Base-by-base conservation (phyloP, 2,329 filamentous ascomycete genomes). In the Tolypocladium tropicale region DNA sequence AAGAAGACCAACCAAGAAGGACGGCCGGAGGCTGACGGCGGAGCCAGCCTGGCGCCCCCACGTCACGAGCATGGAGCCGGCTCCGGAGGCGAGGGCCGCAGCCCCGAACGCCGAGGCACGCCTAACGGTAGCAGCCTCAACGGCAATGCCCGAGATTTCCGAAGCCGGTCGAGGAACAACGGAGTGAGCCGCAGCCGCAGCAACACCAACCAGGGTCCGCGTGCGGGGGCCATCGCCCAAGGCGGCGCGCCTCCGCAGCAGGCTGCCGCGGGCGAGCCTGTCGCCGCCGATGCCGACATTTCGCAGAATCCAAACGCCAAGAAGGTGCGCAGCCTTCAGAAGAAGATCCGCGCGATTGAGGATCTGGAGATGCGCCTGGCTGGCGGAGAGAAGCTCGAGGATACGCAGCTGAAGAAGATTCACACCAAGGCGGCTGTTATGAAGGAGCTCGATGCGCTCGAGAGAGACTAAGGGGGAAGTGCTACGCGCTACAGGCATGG, bases 381-480 rank as follows among this genome's bases (percentile, higher is more conserved):
- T 3, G 86, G 88, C 36, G 93, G 93, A 6, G 94, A 99, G 79
- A 97, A 96, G 79, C 77, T 99, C 58, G 94, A 99, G 76, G 93
- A 96, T 68, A 99, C 94, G 34, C 94, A 99, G 76, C 85, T 99
- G 73, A 95, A 96, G 80, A 99, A 99, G 82, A 99, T 99, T 65
- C 82, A 84, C 56, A 97, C 91, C 25, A 95, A 97, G 76, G 78
- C 85, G 52, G 74, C 81, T 18, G 93, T 99, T 57, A 79, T 92
- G 59, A 90, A 88, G 74, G 94, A 99, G 75, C 76, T 99, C 58
- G 82, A 88, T 51, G 75, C 71, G 9, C 69, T 92, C 55, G 69
- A 69, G 60, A 64, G 58, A 57, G 69, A 70, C 39, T 57, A 46
- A 36, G 12, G 30, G 11, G 23, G 46, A 60, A 62, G 51, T 65